Evolutionary conservation across 1,284 basidiomycete species (phyloP).

Genomic region (Pyrrhoderma noxium): DNA sequence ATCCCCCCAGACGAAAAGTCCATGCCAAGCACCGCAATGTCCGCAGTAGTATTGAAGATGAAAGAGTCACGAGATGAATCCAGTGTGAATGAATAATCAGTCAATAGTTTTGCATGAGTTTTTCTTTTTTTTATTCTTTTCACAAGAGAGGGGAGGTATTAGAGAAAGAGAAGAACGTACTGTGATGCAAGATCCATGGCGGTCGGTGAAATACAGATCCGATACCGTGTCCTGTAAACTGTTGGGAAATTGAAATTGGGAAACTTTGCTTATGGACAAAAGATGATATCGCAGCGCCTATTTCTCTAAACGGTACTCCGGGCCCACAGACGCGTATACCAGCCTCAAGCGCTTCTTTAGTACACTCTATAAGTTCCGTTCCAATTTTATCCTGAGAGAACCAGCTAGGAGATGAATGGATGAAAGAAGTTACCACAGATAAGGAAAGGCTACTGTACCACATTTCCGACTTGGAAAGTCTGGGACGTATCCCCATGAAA

Average conservation of each 20-base stretch:
- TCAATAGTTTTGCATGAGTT: too few species aligned
- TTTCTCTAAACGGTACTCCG: conserved; percentile 62
- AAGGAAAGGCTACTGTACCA: conserved; percentile 35
- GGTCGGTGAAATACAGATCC: conserved; percentile 75
- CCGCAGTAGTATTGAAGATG: too few species aligned
- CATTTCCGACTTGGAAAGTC: conserved; percentile 73
- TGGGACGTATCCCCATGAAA: conserved; percentile 84
- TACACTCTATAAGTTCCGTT: conserved; percentile 51
- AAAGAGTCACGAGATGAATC: too few species aligned
- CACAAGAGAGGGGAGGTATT: too few species aligned
- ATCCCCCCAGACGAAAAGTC: too few species aligned
- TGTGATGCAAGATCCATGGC: conserved; percentile 78
- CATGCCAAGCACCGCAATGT: neutral
- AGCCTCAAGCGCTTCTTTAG: conserved; percentile 59
- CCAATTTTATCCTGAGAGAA: conserved; percentile 56
- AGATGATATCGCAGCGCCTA: conserved; percentile 69
- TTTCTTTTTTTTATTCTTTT: too few species aligned
- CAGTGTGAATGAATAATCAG: too few species aligned
- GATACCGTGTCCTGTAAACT: conserved; percentile 85
- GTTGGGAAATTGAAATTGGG: conserved; percentile 56
- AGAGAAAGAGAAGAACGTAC: conserved; percentile 30
- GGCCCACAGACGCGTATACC: conserved; percentile 77
- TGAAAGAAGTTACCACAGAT: neutral
- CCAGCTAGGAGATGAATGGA: neutral
- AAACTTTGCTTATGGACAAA: conserved; percentile 36